Percentiles rank a stretch among this genome's conserved stretches.
phyloP scores from a whole-genome alignment of 495 filamentous ascomycete genomes.

The Acidomyces sp. region DNA sequence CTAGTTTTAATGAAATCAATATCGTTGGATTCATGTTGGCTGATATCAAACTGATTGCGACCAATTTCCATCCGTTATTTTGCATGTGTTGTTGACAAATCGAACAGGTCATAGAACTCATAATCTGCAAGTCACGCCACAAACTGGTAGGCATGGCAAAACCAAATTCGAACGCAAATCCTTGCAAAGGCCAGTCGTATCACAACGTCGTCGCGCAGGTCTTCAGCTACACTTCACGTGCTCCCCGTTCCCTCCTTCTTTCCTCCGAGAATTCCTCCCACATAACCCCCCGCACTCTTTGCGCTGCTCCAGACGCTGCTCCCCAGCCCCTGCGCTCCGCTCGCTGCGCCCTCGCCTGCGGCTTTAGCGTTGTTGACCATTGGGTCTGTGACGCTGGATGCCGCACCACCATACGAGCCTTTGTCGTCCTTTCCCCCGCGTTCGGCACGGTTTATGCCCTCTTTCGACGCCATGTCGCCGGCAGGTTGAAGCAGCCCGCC shows the following conservation, averaged over 20 bases:
- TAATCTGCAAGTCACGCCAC: too few species aligned
- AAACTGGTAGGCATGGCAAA: too few species aligned
- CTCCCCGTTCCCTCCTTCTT: slow-evolving; percentile 14
- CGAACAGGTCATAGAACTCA: too few species aligned
- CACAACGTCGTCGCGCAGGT: too few species aligned
- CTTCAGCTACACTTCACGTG: too few species aligned
- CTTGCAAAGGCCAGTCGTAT: too few species aligned
- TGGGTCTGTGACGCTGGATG: slow-evolving; percentile 11
- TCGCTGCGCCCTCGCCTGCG: slow-evolving; percentile 7
- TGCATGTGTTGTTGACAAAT: too few species aligned
- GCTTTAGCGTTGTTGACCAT: slow-evolving; percentile 16
- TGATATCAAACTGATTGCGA: too few species aligned
- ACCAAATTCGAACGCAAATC: too few species aligned
- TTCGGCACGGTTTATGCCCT: slow-evolving; percentile 52
- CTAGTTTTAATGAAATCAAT: too few species aligned
- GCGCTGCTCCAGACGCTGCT: slow-evolving; percentile 11
- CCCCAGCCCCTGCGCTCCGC: slow-evolving; percentile 11
- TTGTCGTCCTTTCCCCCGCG: slow-evolving; percentile 47
- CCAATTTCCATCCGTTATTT: too few species aligned
- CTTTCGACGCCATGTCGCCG: slow-evolving; percentile 46
- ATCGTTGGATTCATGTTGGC: too few species aligned
- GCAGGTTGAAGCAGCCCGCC: slow-evolving; percentile 47
- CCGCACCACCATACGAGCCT: slow-evolving; percentile 33
- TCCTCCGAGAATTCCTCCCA: slow-evolving; percentile 25
- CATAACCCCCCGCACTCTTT: slow-evolving; percentile 28